Percentiles rank a stretch among this genome's conserved stretches.
phyloP scores from a whole-genome alignment of 1,284 basidiomycete genomes.

The Dichomitus squalens region DNA sequence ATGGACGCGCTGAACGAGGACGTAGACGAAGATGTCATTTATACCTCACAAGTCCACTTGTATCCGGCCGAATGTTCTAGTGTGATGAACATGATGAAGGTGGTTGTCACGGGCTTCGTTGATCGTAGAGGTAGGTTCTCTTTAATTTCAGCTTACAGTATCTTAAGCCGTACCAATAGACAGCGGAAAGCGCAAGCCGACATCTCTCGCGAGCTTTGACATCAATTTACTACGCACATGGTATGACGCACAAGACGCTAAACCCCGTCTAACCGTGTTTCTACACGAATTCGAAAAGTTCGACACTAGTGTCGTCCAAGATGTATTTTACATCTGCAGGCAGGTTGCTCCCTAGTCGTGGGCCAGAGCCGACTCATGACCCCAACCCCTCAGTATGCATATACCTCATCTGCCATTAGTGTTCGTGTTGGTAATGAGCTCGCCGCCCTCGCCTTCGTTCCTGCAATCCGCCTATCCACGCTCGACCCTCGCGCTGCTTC shows the following conservation, averaged over 20 bases:
- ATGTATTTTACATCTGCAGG: conserved; percentile 73
- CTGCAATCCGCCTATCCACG: conserved; percentile 60
- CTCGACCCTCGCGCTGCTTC: conserved; percentile 58
- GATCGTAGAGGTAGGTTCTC: conserved; percentile 26
- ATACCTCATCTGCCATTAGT: conserved; percentile 56
- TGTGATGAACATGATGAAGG: conserved; percentile 55
- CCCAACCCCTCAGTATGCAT: conserved; percentile 34
- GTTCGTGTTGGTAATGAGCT: conserved; percentile 60
- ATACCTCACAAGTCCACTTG: conserved; percentile 42
- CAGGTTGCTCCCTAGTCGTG: conserved; percentile 24
- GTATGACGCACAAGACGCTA: conserved; percentile 42
- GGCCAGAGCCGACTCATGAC: background rate
- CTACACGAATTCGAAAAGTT: conserved; percentile 74
- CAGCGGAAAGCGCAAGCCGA: conserved; percentile 45
- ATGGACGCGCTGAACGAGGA: conserved; percentile 34
- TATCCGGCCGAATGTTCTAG: conserved; percentile 60
- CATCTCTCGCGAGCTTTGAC: conserved; percentile 61
- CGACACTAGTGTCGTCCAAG: conserved; percentile 58
- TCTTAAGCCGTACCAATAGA: background rate
- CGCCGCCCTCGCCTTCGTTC: conserved; percentile 56
- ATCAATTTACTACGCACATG: conserved; percentile 59
- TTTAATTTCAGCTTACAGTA: background rate
- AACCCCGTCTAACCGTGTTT: conserved; percentile 50
- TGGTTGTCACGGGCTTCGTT: conserved; percentile 56
- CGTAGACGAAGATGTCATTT: conserved; percentile 14